phyloP scores from a whole-genome alignment of 495 filamentous ascomycete genomes.

The Aspergillus biplanus region DNA sequence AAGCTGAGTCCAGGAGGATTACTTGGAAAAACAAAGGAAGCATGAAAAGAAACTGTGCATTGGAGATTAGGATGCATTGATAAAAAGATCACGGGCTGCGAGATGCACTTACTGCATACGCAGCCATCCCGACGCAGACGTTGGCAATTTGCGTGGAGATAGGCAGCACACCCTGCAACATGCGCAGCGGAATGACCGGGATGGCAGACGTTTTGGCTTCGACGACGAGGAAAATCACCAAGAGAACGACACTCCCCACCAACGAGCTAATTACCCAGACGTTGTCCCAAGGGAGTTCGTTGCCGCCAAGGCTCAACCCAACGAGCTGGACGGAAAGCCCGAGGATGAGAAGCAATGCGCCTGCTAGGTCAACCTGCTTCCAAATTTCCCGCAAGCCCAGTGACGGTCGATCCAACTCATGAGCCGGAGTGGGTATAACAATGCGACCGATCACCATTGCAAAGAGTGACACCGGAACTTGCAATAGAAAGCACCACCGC shows the following conservation, averaged over 20 bases:
- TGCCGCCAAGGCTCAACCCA: conserved; percentile 63
- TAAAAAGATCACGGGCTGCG: conserved; percentile 2
- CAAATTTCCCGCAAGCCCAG: conserved; percentile 44
- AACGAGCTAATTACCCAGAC: conserved; percentile 57
- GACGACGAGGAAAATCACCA: conserved; percentile 54
- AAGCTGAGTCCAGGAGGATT: conserved; percentile 62
- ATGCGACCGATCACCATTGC: conserved; percentile 57
- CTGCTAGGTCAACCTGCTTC: conserved; percentile 60
- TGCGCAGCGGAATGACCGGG: conserved; percentile 62
- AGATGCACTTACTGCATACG: conserved; percentile 58
- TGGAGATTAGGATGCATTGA: neutral
- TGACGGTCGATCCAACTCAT: conserved; percentile 24
- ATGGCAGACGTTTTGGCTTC: conserved; percentile 61
- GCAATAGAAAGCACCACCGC: conserved; percentile 60
- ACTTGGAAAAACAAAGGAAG: conserved; percentile 68
- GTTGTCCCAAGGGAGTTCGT: conserved; percentile 63
- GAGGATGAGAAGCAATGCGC: conserved; percentile 57
- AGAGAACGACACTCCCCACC: conserved; percentile 51
- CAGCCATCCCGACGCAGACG: conserved; percentile 62
- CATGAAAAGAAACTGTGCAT: conserved; percentile 62
- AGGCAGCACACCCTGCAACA: conserved; percentile 56
- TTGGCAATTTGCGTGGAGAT: conserved; percentile 61
- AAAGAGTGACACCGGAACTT: conserved; percentile 54
- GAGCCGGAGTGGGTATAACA: conserved; percentile 51
- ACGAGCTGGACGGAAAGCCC: conserved; percentile 61